These are phyloP conservation scores for Sporothrix pseudoabietina DNA, from an alignment of 2,329 filamentous ascomycete species.

Conservation along the genomic window DNA sequence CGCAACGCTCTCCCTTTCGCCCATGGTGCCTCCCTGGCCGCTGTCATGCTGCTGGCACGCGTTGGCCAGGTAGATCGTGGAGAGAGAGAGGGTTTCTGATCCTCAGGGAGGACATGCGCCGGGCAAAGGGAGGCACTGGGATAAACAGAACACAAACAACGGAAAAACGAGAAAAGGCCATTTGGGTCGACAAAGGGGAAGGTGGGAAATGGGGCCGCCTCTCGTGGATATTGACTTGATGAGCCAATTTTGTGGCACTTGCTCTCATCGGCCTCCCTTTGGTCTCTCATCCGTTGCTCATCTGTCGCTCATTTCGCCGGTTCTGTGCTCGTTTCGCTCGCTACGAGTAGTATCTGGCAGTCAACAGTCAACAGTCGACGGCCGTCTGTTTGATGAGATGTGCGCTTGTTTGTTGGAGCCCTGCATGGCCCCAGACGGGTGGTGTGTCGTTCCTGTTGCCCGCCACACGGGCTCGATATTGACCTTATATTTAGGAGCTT, in stretches of 20 bases:
- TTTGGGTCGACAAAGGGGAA: background rate
- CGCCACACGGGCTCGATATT: conserved; percentile 18
- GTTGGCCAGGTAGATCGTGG: conserved; percentile 11
- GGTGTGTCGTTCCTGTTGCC: conserved; percentile 13
- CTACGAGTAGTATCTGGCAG: background rate
- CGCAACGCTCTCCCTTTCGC: background rate
- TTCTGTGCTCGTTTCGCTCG: conserved; percentile 8
- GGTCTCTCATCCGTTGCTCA: conserved; percentile 11
- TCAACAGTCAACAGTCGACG: background rate
- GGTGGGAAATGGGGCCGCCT: background rate
- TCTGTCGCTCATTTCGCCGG: background rate
- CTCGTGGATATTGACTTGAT: conserved; percentile 16
- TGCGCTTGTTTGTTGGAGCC: background rate
- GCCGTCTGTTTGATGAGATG: conserved; percentile 6
- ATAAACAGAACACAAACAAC: background rate
- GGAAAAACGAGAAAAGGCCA: too few relatives aligned
- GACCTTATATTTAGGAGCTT: background rate
- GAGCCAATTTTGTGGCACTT: conserved; percentile 18
- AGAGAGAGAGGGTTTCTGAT: background rate
- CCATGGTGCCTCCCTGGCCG: conserved; percentile 13
- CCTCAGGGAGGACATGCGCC: background rate
- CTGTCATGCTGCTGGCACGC: conserved; percentile 18
- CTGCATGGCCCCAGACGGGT: conserved; percentile 2
- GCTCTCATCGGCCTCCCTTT: conserved; percentile 14
- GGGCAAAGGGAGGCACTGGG: background rate